Conservation (phyloP, 2,329 filamentous ascomycete genomes). For the Rhynchosporium secalis region DNA sequence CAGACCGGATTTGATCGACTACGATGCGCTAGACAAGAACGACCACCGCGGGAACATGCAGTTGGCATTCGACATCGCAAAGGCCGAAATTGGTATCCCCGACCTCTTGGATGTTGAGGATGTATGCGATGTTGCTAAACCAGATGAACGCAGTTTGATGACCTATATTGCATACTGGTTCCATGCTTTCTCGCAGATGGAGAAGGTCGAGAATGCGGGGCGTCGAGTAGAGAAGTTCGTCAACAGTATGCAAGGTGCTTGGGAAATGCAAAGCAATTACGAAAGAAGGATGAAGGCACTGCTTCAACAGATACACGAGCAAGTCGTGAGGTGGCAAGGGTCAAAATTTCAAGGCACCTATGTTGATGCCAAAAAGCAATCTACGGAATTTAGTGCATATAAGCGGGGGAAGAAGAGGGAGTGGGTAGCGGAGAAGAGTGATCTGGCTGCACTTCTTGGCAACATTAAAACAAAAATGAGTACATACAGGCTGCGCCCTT, state of each 20-base stretch:
- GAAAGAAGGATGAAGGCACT: slow-evolving; percentile 87
- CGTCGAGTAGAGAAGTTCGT: slow-evolving; percentile 97
- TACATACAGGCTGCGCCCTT: slow-evolving; percentile 87
- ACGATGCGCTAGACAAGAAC: slow-evolving; percentile 87
- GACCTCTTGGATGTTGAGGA: slow-evolving; percentile 96
- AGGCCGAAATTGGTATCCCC: slow-evolving; percentile 95
- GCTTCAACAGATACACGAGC: slow-evolving; percentile 70
- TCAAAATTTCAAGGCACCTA: slow-evolving; percentile 91
- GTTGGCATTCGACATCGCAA: slow-evolving; percentile 92
- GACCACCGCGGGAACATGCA: slow-evolving; percentile 98
- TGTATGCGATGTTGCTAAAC: slow-evolving; percentile 93
- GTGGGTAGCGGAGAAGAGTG: slow-evolving; percentile 98
- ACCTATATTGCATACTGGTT: slow-evolving; percentile 99
- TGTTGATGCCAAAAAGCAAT: slow-evolving; percentile 85
- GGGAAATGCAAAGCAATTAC: slow-evolving; percentile 98
- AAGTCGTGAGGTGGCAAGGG: slow-evolving; percentile 74
- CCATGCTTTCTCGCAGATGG: slow-evolving; percentile 98
- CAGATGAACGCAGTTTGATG: slow-evolving; percentile 96
- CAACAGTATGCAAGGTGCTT: slow-evolving; percentile 97
- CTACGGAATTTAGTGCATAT: slow-evolving; percentile 78
- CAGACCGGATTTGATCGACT: slow-evolving; percentile 94
- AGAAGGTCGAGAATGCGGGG: slow-evolving; percentile 96
- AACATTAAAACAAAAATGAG: slow-evolving; percentile 99
- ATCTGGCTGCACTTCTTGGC: slow-evolving; percentile 85
- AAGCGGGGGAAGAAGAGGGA: slow-evolving; percentile 87